These are phyloP conservation scores for Cordyceps cicadae DNA, from an alignment of 2,329 filamentous ascomycete species.

Conservation along the genomic window DNA sequence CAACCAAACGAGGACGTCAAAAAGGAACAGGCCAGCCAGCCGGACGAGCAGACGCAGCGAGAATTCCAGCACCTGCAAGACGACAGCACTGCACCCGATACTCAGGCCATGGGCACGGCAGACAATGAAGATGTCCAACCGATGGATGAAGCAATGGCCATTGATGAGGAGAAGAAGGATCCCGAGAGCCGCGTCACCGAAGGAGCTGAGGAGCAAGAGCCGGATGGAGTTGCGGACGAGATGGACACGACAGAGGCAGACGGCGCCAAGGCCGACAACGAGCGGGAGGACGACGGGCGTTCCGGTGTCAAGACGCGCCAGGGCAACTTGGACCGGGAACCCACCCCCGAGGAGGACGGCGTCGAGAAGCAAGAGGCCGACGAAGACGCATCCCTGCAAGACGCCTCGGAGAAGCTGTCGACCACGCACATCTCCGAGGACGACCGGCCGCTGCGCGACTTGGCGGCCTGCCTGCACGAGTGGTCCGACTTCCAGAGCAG, in stretches of 20 bases:
- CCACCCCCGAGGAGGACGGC: conserved; percentile 33
- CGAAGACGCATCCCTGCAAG: conserved; percentile 39
- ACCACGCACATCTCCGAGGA: conserved; percentile 59
- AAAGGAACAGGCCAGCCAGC: conserved; percentile 34
- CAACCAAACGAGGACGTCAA: conserved; percentile 39
- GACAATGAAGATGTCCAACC: conserved; percentile 79
- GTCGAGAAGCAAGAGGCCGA: conserved; percentile 36
- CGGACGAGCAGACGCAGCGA: conserved; percentile 65
- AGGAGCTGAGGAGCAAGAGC: conserved; percentile 38
- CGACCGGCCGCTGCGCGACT: conserved; percentile 36
- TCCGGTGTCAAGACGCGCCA: conserved; percentile 53
- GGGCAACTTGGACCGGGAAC: conserved; percentile 49
- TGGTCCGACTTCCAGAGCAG: conserved; percentile 80
- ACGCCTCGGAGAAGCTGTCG: conserved; percentile 56
- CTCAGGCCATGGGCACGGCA: conserved; percentile 84
- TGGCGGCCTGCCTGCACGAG: conserved; percentile 55
- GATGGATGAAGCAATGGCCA: conserved; percentile 80
- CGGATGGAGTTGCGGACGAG: conserved; percentile 35
- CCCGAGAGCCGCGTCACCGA: conserved; percentile 40
- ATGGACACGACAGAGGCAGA: conserved; percentile 31
- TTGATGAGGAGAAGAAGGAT: conserved; percentile 61
- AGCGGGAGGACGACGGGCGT: conserved; percentile 45
- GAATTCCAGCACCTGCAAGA: conserved; percentile 92
- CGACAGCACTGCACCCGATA: conserved; percentile 71
- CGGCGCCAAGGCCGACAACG: conserved; percentile 29